Evolutionary conservation across 2,329 filamentous ascomycete species (phyloP), one percentile per base, ranked within the genome.

Genomic region (Exophiala sp.): DNA sequence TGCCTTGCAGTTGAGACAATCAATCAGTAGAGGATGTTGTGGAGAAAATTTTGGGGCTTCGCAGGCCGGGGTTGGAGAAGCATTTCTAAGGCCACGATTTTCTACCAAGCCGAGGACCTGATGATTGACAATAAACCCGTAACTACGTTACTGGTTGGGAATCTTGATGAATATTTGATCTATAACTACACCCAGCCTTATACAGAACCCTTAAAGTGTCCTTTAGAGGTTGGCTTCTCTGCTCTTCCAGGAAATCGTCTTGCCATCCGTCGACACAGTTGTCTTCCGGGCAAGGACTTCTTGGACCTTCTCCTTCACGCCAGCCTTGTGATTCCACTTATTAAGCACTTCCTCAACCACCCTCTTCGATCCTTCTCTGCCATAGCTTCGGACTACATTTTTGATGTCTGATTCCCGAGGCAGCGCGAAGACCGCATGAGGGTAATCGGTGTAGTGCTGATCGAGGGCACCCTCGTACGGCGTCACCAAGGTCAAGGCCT

Each of bases 391-490:
- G 43, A 74, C 71, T 41, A 68, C 68, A 13, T 63, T 54, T 61
- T 75, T 60, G 45, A 83, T 78, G 40, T 66, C 63, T 3, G 60
- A 56, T 70, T 97, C 90, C 1, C 74, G 77, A 3, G 91, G 93
- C 53, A 96, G 73, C 3, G 83, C 85, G 23, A 89, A 81, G 24
- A 61, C 60, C 22, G 70, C 68, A 66, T 87, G 80, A 1, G 90
- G 91, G 68, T 96, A 96, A 51, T 83, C 72, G 3, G 63, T 66
- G 70, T 84, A 97, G 59, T 85, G 77, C 67, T 46, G 74, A 30
- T 47, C 30, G n/a, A 52, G 46, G 8, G 53, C 52, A n/a, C 48
- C 52, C 23, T 49, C 29, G 14, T 47, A 32, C 13, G 53, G 64
- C 50, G 74, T 82, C 51, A 90, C 72, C 46, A 95, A 73, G 39